phyloP scores from a whole-genome alignment of 768 basidiomycete genomes.

The Tylopilus plumbeoviolaceoides region DNA sequence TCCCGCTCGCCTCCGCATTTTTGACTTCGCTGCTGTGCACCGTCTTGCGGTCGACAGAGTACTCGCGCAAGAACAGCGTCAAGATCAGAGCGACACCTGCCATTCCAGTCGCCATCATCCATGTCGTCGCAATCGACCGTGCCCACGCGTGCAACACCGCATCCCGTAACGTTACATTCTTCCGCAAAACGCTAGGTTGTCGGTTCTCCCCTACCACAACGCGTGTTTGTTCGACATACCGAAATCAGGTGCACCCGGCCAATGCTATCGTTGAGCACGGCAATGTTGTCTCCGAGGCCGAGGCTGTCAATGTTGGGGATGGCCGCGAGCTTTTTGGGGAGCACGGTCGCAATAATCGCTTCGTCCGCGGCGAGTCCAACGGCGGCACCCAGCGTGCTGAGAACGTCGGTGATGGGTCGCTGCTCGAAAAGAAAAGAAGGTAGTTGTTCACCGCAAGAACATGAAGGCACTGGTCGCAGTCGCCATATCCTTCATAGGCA shows the following conservation, averaged over 20 bases:
- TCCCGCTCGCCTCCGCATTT: background rate
- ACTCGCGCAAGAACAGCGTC: conserved; percentile 35
- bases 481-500: too few relatives aligned
- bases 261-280: conserved; percentile 44
- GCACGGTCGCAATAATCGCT: conserved; percentile 59
- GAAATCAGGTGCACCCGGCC: conserved; percentile 33
- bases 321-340: conserved; percentile 30
- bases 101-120: conserved; percentile 62
- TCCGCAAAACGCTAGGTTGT: background rate
- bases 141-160: conserved; percentile 61
- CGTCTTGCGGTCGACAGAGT: conserved; percentile 42
- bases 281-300: conserved; percentile 33
- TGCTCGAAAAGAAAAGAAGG: background rate
- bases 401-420: background rate
- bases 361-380: conserved; percentile 72
- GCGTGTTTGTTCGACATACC: conserved; percentile 2
- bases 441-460: conserved; percentile 42
- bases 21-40: conserved; percentile 33
- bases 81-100: conserved; percentile 48
- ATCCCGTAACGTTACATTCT: conserved; percentile 49
- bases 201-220: background rate
- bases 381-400: conserved; percentile 65
- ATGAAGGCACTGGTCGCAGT: too few relatives aligned
- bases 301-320: conserved; percentile 31
- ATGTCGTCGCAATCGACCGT: conserved; percentile 58